Evolutionary conservation across 257 asterid genomes (phyloP), one percentile per base, ranked within the genome.

Genomic region (Nicotiana undulata): DNA sequence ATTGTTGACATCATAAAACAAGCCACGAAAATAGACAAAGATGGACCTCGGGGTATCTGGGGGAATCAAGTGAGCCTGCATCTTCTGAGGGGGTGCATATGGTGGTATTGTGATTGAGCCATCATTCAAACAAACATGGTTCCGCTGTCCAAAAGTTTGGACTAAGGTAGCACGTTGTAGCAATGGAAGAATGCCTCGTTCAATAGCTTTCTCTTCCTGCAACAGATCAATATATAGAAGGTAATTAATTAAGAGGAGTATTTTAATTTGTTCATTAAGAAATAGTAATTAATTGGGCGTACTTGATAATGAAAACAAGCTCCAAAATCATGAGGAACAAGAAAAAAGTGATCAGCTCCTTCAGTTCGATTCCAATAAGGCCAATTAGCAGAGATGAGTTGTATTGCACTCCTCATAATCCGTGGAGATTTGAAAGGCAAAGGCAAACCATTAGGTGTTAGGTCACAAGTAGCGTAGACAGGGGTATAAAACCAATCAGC

Each of bases 321-420:
- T 46, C 88, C 98, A 66, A 93, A 93, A 90, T 93, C 97, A 83
- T 93, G 97, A 18, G 98, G 98, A 76, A 86, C 90, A 6, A 93
- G 89, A 82, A 93, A 92, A 86, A 93, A 92, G 88, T 93, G 98
- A 89, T 93, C 98, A 22, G 98, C 96, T 32, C 98, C 98, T 83
- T 93, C 95, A 28, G 97, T 90, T 79, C 91, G 85, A 60, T 93
- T 93, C 98, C 98, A 93, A 80, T 89, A 92, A 20, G 98, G 97
- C 97, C 97, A 93, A 81, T 88, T 93, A 80, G 97, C 89, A 61
- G 98, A 87, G 60, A 93, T 90, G 22, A 93, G 90, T 82, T 92
- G 97, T 81, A 93, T 89, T 37, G 97, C 98, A 84, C 97, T 93
- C 85, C 59, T 53, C 20, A 53, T 53, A 16, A 53, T 53, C 59